Percentiles rank a stretch among this genome's conserved stretches.
Conservation (phyloP, 352 stramenopile genomes). For the Phytopythium litorale region DNA sequence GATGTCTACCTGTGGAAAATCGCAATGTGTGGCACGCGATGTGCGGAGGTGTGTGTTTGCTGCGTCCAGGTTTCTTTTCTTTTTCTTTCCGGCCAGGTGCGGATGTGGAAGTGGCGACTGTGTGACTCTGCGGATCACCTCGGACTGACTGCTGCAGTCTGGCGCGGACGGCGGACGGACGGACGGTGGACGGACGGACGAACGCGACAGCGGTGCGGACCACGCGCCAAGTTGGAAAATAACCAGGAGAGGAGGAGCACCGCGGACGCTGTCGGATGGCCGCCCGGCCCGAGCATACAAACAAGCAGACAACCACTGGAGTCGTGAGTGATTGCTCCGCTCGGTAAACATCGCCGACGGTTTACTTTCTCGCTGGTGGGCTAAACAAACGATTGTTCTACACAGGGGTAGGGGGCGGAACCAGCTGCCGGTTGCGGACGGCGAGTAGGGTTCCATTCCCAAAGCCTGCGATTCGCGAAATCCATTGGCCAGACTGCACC, state of each 20-base stretch:
- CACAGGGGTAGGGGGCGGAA: background rate
- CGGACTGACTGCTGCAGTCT: too few species aligned
- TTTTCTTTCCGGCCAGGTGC: too few species aligned
- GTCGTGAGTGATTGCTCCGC: slow-evolving; percentile 2
- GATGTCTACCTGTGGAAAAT: too few species aligned
- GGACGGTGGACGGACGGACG: background rate
- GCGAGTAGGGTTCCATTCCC: background rate
- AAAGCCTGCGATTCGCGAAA: background rate
- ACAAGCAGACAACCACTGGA: background rate
- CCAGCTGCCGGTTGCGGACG: background rate
- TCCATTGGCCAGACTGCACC: background rate
- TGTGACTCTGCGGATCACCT: too few species aligned
- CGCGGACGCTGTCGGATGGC: background rate
- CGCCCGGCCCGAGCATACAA: background rate
- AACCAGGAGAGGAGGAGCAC: background rate
- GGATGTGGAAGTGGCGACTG: too few species aligned
- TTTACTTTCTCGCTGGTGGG: background rate
- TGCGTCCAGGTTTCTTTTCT: too few species aligned
- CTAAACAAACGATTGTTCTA: slow-evolving; percentile 1
- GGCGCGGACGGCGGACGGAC: background rate
- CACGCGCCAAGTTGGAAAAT: slow-evolving; percentile 1
- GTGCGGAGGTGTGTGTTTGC: too few species aligned
- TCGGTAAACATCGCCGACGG: background rate
- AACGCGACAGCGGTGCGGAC: background rate
- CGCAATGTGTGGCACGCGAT: too few species aligned